These are phyloP conservation scores for Podaxis sp. DNA, from an alignment of 768 basidiomycete genomes.

Conservation along the genomic window DNA sequence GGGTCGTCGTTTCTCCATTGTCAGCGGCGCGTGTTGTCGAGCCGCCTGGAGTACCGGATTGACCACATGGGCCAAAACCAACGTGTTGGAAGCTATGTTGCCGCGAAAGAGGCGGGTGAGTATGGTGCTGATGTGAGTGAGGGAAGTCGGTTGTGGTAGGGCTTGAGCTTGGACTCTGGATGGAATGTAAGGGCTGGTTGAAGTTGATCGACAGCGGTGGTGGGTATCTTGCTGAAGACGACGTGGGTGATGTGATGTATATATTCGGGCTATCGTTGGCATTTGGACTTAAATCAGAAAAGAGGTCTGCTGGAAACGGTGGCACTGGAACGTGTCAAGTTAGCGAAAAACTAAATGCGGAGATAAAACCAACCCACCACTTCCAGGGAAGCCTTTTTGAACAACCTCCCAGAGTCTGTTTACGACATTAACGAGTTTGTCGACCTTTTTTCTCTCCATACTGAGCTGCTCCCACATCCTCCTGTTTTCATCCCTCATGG, in stretches of 20 bases:
- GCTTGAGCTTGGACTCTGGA: conserved; percentile 51
- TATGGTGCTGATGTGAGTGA: conserved; percentile 26
- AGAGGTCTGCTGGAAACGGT: conserved; percentile 50
- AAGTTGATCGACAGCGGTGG: conserved; percentile 46
- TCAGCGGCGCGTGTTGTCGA: conserved; percentile 26
- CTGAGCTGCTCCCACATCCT: conserved; percentile 57
- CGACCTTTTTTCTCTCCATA: conserved; percentile 59
- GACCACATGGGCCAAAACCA: conserved; percentile 4
- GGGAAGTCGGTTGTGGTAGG: conserved; percentile 52
- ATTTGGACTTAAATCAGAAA: conserved; percentile 21
- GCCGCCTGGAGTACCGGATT: not conserved
- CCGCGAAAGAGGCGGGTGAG: conserved; percentile 44
- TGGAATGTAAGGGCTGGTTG: conserved; percentile 37
- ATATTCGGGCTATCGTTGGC: conserved; percentile 68
- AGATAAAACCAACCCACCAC: conserved; percentile 36
- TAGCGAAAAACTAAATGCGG: conserved; percentile 2
- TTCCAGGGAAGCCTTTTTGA: conserved; percentile 53
- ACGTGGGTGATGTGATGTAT: conserved; percentile 66
- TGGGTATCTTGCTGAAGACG: conserved; percentile 39
- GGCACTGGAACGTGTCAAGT: conserved; percentile 32
- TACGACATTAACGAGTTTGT: conserved; percentile 58
- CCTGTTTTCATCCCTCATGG: conserved; percentile 73
- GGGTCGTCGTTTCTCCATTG: conserved; percentile 12
- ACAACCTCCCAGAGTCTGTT: conserved; percentile 64
- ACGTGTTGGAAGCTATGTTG: conserved; percentile 64